Conservation (phyloP, 1,284 basidiomycete genomes). For the Ustilago shanxiensis region DNA sequence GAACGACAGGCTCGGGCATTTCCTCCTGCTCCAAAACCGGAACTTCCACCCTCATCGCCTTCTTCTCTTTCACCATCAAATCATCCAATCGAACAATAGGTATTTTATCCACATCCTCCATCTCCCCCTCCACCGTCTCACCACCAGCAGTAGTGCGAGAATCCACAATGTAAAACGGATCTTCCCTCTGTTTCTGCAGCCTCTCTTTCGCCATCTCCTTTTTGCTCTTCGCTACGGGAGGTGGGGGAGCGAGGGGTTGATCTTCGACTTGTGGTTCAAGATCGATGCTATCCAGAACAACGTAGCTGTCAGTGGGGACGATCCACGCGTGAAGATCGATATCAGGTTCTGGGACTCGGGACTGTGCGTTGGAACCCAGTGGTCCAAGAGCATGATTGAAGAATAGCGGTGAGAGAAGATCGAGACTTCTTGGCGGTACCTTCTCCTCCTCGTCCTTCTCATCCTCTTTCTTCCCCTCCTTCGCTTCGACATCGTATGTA, state of each 20-base stretch:
- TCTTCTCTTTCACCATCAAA: constrained; percentile 3
- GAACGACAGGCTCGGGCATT: constrained; percentile 28
- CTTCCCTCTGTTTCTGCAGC: constrained; percentile 22
- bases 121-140: not conserved
- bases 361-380: constrained; percentile 83
- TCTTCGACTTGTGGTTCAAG: constrained; percentile 12
- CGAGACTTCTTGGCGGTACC: constrained; percentile 82
- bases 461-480: not conserved
- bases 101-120: constrained; percentile 57
- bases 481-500: not conserved
- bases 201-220: constrained; percentile 11
- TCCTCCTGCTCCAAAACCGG: constrained; percentile 46
- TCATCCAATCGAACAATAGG: constrained; percentile 62
- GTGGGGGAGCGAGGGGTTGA: not conserved
- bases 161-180: constrained; percentile 55
- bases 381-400: constrained; percentile 85
- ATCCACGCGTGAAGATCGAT: constrained; percentile 88
- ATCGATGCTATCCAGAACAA: constrained; percentile 32
- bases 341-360: constrained; percentile 82
- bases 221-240: not conserved
- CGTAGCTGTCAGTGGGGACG: constrained; percentile 72
- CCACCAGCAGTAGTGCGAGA: not conserved
- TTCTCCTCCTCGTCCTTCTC: not conserved
- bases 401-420: constrained; percentile 86
- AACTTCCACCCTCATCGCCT: not conserved